A percentile compares a stretch with the other conserved stretches of the same genome.
Conservation (phyloP, 306 rosid genomes). For the Gastrolobium bilobum region DNA sequence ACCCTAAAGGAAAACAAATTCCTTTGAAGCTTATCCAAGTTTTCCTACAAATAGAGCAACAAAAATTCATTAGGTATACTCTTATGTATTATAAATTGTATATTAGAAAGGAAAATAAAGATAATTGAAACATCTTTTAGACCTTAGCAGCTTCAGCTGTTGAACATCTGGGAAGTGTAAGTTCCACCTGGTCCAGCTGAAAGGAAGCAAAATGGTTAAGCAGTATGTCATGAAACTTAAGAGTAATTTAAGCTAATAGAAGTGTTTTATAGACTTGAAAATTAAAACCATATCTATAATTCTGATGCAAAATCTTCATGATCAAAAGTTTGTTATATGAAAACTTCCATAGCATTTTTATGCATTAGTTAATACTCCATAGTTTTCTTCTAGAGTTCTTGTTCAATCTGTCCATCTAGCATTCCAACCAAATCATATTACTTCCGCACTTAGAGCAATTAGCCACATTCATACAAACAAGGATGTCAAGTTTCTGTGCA, state of each 20-base stretch:
- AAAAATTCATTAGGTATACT: slow-evolving; percentile 29
- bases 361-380: slow-evolving; percentile 28
- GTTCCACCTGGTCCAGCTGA: slow-evolving; percentile 74
- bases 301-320: slow-evolving; percentile 30
- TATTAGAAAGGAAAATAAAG: slow-evolving; percentile 32
- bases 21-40: slow-evolving; percentile 59
- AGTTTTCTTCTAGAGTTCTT: slow-evolving; percentile 42
- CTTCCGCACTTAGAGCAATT: slow-evolving; percentile 14
- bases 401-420: slow-evolving; percentile 27
- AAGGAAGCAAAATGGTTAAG: slow-evolving; percentile 44
- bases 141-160: slow-evolving; percentile 70
- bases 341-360: slow-evolving; percentile 29
- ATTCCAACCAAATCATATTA: slow-evolving; percentile 28
- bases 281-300: slow-evolving; percentile 29
- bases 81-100: slow-evolving; percentile 8
- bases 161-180: slow-evolving; percentile 63
- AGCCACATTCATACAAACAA: slow-evolving; percentile 31
- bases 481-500: slow-evolving; percentile 14
- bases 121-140: slow-evolving; percentile 20
- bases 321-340: slow-evolving; percentile 29
- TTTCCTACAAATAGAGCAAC: slow-evolving; percentile 70
- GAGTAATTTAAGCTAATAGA: slow-evolving; percentile 35
- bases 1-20: slow-evolving; percentile 67
- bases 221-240: slow-evolving; percentile 31
- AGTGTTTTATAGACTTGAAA: slow-evolving; percentile 41